Conservation (phyloP, 2,329 filamentous ascomycete genomes). For the Cercospora sojina region DNA sequence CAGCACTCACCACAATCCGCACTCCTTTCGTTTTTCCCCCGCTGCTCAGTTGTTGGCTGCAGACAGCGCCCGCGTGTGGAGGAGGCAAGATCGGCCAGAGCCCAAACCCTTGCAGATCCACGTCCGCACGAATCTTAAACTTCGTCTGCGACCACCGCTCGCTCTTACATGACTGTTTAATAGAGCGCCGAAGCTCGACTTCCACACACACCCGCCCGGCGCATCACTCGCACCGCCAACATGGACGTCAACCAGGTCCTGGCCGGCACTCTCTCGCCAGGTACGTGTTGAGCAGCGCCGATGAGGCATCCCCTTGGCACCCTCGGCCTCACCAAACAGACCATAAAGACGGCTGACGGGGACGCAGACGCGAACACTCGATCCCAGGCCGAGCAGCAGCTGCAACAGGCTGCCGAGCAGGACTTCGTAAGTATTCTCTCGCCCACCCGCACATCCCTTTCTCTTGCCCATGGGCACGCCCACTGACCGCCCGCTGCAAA, state of each 20-base stretch:
- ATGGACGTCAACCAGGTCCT: constrained; percentile 99
- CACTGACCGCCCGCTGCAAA: constrained; percentile 18
- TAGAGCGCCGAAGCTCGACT: constrained; percentile 30
- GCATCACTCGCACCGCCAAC: constrained; percentile 66
- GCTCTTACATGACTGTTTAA: constrained; percentile 16
- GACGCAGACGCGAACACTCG: constrained; percentile 79
- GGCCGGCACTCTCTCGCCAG: constrained; percentile 91
- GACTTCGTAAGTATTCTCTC: constrained; percentile 76
- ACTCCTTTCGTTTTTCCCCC: neutral
- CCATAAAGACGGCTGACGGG: constrained; percentile 31
- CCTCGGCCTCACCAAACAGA: constrained; percentile 19
- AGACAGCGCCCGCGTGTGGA: neutral
- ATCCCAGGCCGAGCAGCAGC: constrained; percentile 89
- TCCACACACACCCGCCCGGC: constrained; percentile 4
- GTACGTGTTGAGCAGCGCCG: constrained; percentile 57
- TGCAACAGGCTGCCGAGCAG: constrained; percentile 84
- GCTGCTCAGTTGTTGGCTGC: neutral
- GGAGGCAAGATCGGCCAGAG: neutral
- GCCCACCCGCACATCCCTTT: neutral
- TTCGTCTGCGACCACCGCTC: neutral
- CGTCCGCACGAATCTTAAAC: constrained; percentile 9
- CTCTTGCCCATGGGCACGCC: neutral
- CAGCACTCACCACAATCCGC: neutral
- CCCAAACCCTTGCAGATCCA: constrained; percentile 1
- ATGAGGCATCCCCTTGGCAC: constrained; percentile 24